Conservation (phyloP, 2,329 filamentous ascomycete genomes). For the Tolypocladium ophioglossoides region DNA sequence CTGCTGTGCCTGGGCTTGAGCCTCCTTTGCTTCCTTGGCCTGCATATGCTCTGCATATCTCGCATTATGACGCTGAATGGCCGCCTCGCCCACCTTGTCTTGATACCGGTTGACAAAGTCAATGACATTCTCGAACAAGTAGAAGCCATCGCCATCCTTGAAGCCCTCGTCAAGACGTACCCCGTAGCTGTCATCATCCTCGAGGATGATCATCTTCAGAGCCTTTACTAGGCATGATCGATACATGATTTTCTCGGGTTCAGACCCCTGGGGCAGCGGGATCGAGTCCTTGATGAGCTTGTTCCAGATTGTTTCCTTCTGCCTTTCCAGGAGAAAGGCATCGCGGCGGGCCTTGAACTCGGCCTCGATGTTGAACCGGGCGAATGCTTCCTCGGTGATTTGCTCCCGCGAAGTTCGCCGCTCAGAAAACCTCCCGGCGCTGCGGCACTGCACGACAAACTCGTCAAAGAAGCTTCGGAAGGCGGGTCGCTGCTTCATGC, state of each 20-base stretch:
- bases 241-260: constrained; percentile 14
- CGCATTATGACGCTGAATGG: constrained; percentile 15
- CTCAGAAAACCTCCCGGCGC: constrained; percentile 22
- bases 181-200: constrained; percentile 29
- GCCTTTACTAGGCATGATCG: constrained; percentile 27
- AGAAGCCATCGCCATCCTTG: constrained; percentile 29
- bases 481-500: constrained; percentile 42
- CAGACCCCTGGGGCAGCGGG: constrained; percentile 14
- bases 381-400: constrained; percentile 43
- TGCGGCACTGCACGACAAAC: constrained; percentile 45
- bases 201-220: constrained; percentile 39
- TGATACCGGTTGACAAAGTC: constrained; percentile 31
- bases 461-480: constrained; percentile 53
- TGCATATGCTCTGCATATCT: constrained; percentile 2
- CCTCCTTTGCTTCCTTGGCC: background rate
- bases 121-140: constrained; percentile 27
- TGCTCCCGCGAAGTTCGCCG: constrained; percentile 25
- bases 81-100: constrained; percentile 23
- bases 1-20: background rate
- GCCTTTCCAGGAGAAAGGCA: constrained; percentile 29
- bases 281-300: constrained; percentile 28
- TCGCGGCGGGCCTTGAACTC: constrained; percentile 33
- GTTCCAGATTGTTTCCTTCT: constrained; percentile 32
- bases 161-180: constrained; percentile 15
- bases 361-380: constrained; percentile 31